Percentiles rank a stretch among this genome's conserved stretches.
phyloP scores from a whole-genome alignment of 225 moss, liverwort and hornwort species.

The Pseudoscleropodium purum region DNA sequence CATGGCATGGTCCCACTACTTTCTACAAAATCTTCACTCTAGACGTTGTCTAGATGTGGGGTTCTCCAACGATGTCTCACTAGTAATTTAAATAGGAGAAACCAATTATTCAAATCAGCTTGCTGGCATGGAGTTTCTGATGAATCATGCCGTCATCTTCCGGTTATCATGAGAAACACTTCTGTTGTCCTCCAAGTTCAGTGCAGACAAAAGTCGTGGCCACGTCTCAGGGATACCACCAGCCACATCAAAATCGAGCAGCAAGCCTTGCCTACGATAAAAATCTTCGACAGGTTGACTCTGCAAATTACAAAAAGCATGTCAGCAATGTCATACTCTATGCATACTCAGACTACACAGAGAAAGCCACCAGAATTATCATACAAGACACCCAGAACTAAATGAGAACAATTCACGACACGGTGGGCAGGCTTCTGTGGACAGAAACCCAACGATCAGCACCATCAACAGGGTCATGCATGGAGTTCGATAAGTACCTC shows the following conservation, averaged over 20 bases:
- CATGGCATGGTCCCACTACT: constrained; percentile 10
- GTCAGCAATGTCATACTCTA: neutral
- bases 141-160: constrained; percentile 49
- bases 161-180: constrained; percentile 8
- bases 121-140: neutral
- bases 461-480: neutral
- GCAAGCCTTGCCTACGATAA: constrained; percentile 49
- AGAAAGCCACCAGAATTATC: neutral
- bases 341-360: neutral
- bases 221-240: constrained; percentile 92
- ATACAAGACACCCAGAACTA: neutral
- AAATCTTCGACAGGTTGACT: constrained; percentile 85
- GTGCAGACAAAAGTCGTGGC: constrained; percentile 63
- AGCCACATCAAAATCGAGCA: constrained; percentile 83
- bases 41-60: constrained; percentile 58
- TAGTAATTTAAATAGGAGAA: neutral
- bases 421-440: neutral
- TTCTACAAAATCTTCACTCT: constrained; percentile 87
- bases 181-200: constrained; percentile 64
- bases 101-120: constrained; percentile 26
- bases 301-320: constrained; percentile 20
- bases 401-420: neutral
- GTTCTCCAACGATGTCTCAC: neutral
- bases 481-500: constrained; percentile 30
- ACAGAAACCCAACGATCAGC: neutral